Base-by-base conservation (phyloP, 2,329 filamentous ascomycete genomes). In the Beauveria sp. region DNA sequence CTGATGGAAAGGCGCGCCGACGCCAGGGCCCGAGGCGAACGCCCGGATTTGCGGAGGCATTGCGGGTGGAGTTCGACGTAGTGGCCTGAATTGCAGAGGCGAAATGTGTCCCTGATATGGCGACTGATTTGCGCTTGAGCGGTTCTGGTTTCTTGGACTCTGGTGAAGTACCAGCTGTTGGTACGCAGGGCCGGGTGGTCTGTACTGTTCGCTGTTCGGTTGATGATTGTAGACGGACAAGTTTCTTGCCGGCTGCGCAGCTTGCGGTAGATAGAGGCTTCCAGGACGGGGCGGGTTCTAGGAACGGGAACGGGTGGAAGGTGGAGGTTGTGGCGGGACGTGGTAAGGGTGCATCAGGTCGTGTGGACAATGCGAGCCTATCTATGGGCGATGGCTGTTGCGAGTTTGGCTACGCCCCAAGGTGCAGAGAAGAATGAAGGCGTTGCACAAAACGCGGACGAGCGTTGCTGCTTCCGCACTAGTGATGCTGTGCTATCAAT, bases 1-100 rank as follows among this genome's bases (percentile, higher is more conserved):
- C 62, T 76, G 74, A 65, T 77, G 75, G 65, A 77, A 77, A 30
- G 75, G 74, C 65, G 67, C 72, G 62, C 70, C 70, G 61, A 73
- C 72, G 64, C 70, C 69, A 62, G 73, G 72, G 58, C 72, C 74
- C 63, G 70, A 72, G 65, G 69, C 69, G 63, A 76, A 76, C 67
- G 69, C 71, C 66, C 74, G 70, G 53, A 75, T 68, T 66, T 74
- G 74, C 44, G 74, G 74, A 61, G 73, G 72, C 74, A 76, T 76
- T 54, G 2, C 12, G 30, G 5, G 7, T 10, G n/a, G 59, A 59
- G 30, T 16, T 18, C 43, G 55, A 2, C 8, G 30, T 5, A 4
- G 10, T 4, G 28, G n/a, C 8, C 20, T 16, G 8, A 24, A 40
- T 3, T 40, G 30, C 8, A 16, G 3, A 48, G 4, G 4, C 20